Percentiles rank a stretch among this genome's conserved stretches.
Conservation (phyloP, 2,329 filamentous ascomycete species). For the Teratosphaeria pseudoeucalypti region DNA sequence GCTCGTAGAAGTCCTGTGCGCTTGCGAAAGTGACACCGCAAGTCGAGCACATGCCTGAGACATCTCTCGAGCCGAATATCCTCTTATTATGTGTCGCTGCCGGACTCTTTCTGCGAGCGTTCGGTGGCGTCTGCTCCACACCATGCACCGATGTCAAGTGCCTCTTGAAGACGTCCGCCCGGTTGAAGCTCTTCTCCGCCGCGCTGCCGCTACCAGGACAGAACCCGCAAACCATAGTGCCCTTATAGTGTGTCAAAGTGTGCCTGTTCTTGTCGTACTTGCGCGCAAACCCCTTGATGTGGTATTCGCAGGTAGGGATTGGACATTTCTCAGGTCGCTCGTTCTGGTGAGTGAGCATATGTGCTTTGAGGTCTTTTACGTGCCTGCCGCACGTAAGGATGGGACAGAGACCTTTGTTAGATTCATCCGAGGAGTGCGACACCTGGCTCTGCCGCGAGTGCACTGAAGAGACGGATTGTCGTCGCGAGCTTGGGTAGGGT, state of each 20-base stretch:
- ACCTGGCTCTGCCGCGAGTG: slow-evolving; percentile 52
- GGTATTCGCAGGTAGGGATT: slow-evolving; percentile 83
- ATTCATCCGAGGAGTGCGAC: slow-evolving; percentile 25
- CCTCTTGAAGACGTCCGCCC: slow-evolving; percentile 90
- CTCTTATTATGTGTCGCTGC: slow-evolving; percentile 44
- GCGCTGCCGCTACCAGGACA: slow-evolving; percentile 81
- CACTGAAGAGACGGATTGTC: slow-evolving; percentile 60
- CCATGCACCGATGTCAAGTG: slow-evolving; percentile 84
- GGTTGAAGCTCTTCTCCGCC: slow-evolving; percentile 90
- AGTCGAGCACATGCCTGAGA: slow-evolving; percentile 82
- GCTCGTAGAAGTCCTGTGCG: slow-evolving; percentile 95
- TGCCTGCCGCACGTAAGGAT: slow-evolving; percentile 73
- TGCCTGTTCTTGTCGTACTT: slow-evolving; percentile 97
- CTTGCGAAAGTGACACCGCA: slow-evolving; percentile 75
- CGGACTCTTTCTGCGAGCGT: slow-evolving; percentile 67
- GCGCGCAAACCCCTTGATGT: slow-evolving; percentile 81
- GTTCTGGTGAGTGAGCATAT: slow-evolving; percentile 87
- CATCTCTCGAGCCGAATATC: slow-evolving; percentile 58
- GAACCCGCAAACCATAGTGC: slow-evolving; percentile 93
- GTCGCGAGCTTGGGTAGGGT: slow-evolving; percentile 44
- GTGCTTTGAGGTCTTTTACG: slow-evolving; percentile 86
- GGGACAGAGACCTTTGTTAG: slow-evolving; percentile 63
- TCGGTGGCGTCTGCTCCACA: slow-evolving; percentile 86
- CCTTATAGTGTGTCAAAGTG: slow-evolving; percentile 91
- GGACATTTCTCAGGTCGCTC: slow-evolving; percentile 92